Evolutionary conservation across 2,329 filamentous ascomycete genomes (phyloP).

Genomic region (Tolypocladium endophyticum): DNA sequence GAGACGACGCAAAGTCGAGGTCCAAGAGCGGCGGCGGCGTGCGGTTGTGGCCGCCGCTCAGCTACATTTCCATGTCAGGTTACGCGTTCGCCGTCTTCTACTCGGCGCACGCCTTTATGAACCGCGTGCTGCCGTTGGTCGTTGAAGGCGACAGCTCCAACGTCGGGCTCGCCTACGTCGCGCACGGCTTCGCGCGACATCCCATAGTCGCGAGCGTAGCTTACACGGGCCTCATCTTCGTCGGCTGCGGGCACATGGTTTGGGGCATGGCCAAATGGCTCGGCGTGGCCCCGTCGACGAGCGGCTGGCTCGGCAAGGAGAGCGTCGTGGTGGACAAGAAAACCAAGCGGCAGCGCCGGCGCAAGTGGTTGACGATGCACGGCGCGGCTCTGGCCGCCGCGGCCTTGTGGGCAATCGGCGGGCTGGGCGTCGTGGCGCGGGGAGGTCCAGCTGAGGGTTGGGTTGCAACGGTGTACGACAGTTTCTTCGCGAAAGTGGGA

Average conservation of each 20-base stretch:
- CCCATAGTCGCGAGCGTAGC: constrained; percentile 55
- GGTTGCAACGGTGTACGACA: constrained; percentile 72
- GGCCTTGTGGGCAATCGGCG: constrained; percentile 70
- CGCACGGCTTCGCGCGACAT: constrained; percentile 72
- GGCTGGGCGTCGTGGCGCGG: constrained; percentile 65
- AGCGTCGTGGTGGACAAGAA: constrained; percentile 35
- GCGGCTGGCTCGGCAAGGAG: constrained; percentile 32
- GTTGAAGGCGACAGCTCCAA: constrained; percentile 81
- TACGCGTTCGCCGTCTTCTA: constrained; percentile 59
- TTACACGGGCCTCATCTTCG: constrained; percentile 56
- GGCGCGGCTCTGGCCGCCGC: constrained; percentile 46
- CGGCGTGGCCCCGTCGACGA: constrained; percentile 48
- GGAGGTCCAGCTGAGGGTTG: constrained; percentile 64
- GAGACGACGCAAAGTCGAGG: constrained; percentile 20
- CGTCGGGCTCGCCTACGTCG: constrained; percentile 72
- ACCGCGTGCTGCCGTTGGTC: constrained; percentile 62
- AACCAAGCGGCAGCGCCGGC: constrained; percentile 44
- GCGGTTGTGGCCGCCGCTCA: constrained; percentile 57
- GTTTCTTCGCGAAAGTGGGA: constrained; percentile 34
- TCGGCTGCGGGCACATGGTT: constrained; percentile 66
- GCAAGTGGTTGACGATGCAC: constrained; percentile 64
- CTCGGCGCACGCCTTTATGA: constrained; percentile 62
- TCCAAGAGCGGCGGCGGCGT: constrained; percentile 13
- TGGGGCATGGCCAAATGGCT: constrained; percentile 84
- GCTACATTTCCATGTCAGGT: constrained; percentile 60